These are phyloP conservation scores for Hypoxylon rickii DNA, from an alignment of 495 filamentous ascomycete species.

Conservation along the genomic window DNA sequence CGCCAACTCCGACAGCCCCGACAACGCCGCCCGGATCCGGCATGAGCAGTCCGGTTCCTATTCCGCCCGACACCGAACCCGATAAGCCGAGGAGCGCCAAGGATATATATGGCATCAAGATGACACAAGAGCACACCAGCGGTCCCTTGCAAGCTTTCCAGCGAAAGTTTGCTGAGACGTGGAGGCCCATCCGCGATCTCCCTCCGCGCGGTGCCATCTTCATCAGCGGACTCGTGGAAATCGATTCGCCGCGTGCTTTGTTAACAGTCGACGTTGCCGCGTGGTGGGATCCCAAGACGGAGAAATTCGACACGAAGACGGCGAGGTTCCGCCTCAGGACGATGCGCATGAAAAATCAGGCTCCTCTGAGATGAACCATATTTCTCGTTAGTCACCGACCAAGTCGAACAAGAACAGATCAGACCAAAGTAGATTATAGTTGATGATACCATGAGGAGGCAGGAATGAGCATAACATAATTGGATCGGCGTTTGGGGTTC, in stretches of 20 bases:
- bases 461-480: no score
- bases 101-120: slow-evolving; percentile 46
- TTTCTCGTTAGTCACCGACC: no score
- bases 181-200: slow-evolving; percentile 43
- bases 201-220: slow-evolving; percentile 67
- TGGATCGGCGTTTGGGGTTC: not conserved
- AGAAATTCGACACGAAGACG: slow-evolving; percentile 26
- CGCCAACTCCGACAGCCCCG: slow-evolving; percentile 26
- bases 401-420: no score
- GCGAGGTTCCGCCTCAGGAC: slow-evolving; percentile 1
- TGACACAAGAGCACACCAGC: slow-evolving; percentile 34
- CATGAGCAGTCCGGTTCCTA: slow-evolving; percentile 31
- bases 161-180: slow-evolving; percentile 52
- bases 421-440: no score
- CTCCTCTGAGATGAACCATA: slow-evolving; percentile 1
- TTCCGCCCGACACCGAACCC: slow-evolving; percentile 12
- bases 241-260: slow-evolving; percentile 58
- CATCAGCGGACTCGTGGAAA: slow-evolving; percentile 67
- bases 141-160: slow-evolving; percentile 58
- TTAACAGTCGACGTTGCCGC: slow-evolving; percentile 36
- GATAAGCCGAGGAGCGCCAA: slow-evolving; percentile 24
- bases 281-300: slow-evolving; percentile 38
- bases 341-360: slow-evolving; percentile 9
- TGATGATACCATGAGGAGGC: not conserved
- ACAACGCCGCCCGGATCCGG: slow-evolving; percentile 34